A percentile compares a stretch with the other conserved stretches of the same genome.
These are phyloP conservation scores for Tephrocybe sp. DNA, from an alignment of 768 basidiomycete species.

Conservation along the genomic window DNA sequence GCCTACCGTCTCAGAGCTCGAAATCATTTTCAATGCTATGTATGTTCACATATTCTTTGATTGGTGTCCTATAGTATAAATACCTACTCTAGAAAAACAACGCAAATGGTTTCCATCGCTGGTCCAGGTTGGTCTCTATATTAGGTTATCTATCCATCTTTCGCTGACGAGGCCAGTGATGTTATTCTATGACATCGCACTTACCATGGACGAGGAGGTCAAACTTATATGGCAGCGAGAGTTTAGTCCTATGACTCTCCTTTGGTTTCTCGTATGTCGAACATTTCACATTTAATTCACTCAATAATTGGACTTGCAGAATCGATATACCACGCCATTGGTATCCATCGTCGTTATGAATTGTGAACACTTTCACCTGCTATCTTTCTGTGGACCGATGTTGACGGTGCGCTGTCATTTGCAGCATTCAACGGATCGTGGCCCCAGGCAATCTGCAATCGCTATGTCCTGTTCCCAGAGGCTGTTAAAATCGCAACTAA, in stretches of 20 bases:
- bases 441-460: constrained; percentile 19
- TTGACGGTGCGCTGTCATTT: constrained; percentile 7
- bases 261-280: constrained; percentile 26
- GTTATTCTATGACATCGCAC: constrained; percentile 32
- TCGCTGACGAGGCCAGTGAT: constrained; percentile 22
- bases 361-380: constrained; percentile 19
- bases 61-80: no score
- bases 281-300: not conserved
- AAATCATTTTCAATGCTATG: no score
- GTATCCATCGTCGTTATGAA: constrained; percentile 32
- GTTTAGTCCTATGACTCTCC: constrained; percentile 23
- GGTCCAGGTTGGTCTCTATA: no score
- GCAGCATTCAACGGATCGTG: constrained; percentile 20
- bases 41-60: no score
- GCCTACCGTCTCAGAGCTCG: no score
- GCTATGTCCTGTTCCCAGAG: constrained; percentile 18
- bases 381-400: not conserved
- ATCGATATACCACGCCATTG: constrained; percentile 33
- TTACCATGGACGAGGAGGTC: constrained; percentile 35
- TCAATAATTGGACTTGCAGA: constrained; percentile 19
- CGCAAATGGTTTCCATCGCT: no score
- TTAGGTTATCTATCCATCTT: no score
- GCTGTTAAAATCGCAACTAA: constrained; percentile 28
- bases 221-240: constrained; percentile 30
- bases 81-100: no score